Conservation (phyloP, 2,329 filamentous ascomycete species). For the Gremmenia infestans region DNA sequence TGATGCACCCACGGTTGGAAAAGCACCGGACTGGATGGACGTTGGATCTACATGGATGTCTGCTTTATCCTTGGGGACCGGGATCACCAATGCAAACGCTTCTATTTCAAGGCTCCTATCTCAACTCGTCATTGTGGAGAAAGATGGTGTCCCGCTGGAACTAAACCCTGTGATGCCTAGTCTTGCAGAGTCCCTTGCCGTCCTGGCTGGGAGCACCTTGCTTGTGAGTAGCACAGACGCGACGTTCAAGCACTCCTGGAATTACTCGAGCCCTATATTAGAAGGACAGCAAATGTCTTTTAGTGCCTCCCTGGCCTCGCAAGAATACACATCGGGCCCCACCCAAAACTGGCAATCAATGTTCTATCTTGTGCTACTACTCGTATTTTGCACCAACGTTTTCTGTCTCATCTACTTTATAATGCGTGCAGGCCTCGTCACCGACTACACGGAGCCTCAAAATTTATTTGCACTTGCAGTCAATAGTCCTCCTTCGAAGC, state of each 20-base stretch:
- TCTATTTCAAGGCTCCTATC: constrained; percentile 55
- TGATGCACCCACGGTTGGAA: constrained; percentile 30
- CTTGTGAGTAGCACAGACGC: constrained; percentile 54
- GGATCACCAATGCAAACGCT: constrained; percentile 49
- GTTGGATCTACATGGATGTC: constrained; percentile 50
- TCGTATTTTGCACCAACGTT: constrained; percentile 63
- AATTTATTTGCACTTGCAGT: constrained; percentile 70
- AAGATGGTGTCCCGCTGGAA: constrained; percentile 17
- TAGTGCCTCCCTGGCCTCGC: constrained; percentile 56
- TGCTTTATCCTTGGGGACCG: constrained; percentile 52
- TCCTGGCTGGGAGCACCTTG: constrained; percentile 62
- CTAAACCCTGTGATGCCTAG: constrained; percentile 50
- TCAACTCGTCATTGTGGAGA: constrained; percentile 43
- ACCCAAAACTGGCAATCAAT: constrained; percentile 54
- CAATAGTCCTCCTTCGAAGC: constrained; percentile 52
- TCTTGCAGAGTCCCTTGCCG: constrained; percentile 66
- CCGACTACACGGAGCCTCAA: constrained; percentile 73
- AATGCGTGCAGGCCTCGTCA: constrained; percentile 55
- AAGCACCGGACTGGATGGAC: constrained; percentile 47
- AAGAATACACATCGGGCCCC: constrained; percentile 67
- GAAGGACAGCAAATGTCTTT: constrained; percentile 51
- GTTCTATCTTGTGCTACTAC: constrained; percentile 62
- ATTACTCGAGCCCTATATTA: constrained; percentile 37
- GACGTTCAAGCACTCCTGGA: constrained; percentile 56
- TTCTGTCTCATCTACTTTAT: constrained; percentile 59